A percentile compares a stretch with the other conserved stretches of the same genome.
Evolutionary conservation across 2,329 filamentous ascomycete species (phyloP).

Genomic region (Xylariaceae sp.): DNA sequence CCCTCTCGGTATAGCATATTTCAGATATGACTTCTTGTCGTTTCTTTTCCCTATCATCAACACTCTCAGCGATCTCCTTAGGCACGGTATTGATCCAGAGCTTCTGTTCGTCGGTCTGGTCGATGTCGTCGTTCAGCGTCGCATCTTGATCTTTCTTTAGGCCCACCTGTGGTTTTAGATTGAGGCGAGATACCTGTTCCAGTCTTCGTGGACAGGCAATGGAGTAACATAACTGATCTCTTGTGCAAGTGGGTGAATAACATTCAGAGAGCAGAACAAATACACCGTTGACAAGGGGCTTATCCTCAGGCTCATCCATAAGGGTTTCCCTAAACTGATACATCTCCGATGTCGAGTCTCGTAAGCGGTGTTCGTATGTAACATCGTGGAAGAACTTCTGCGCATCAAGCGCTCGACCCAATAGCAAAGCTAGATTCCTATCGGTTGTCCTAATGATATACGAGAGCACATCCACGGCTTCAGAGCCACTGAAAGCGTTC

Average conservation of each 20-base stretch:
- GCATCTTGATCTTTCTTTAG: conserved; percentile 69
- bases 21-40: conserved; percentile 98
- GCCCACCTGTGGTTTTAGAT: conserved; percentile 90
- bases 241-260: conserved; percentile 95
- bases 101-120: conserved; percentile 93
- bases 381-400: conserved; percentile 99
- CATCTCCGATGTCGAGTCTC: conserved; percentile 92
- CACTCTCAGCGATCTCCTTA: conserved; percentile 89
- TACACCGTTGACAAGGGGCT: conserved; percentile 82
- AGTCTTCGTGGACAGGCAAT: conserved; percentile 93
- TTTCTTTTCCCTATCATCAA: conserved; percentile 93
- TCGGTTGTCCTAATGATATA: conserved; percentile 98
- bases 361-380: conserved; percentile 92
- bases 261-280: conserved; percentile 97
- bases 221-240: conserved; percentile 95
- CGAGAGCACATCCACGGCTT: conserved; percentile 92
- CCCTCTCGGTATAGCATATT: conserved; percentile 96
- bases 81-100: conserved; percentile 99
- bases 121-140: conserved; percentile 72
- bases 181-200: conserved; percentile 92
- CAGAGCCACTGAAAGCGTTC: conserved; percentile 92
- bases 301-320: conserved; percentile 80
- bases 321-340: conserved; percentile 96
- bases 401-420: conserved; percentile 91
- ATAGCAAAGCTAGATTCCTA: conserved; percentile 86